Evolutionary conservation across 2,329 filamentous ascomycete species (phyloP), one percentile per base, ranked within the genome.

Genomic region (Aspergillus aculeatus): DNA sequence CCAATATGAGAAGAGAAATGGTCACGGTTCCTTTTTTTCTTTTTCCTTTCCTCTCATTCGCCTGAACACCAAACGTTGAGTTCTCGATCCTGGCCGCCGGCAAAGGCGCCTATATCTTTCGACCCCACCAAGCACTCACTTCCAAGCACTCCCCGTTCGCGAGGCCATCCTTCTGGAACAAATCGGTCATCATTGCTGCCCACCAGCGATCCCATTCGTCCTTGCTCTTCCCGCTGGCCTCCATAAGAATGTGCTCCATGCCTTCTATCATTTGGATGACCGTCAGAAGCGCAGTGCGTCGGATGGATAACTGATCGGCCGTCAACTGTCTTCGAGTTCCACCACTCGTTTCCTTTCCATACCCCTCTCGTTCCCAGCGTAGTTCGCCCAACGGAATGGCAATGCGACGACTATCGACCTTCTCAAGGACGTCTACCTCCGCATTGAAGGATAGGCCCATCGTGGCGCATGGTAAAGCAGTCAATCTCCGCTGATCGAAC

Each of bases 131-230:
- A 16, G 85, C 83, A 48, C 85, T 86, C 60, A 87, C 76, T 74
- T 88, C 86, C 21, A 97, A 78, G 75, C 92, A 96, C 75, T 97
- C 93, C 51, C 93, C 92, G 80, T 87, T 92, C 51, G 85, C 87
- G 19, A 90, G 88, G 21, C 91, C 90, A 57, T 87, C 88, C 62
- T 94, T 89, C 73, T 89, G 87, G 71, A 96, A 83, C 69, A 97
- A 77, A 75, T 95, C 89, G 50, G 86, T 85, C 83, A 92, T 94
- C 89, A 96, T 91, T 75, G 89, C 91, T 47, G 88, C 87, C 78
- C 90, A 86, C 93, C 93, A 97, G 47, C 86, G 82, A 73, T 96
- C 90, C 92, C 92, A 97, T 77, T 97, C 93, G 67, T 96, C 92
- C 71, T 90, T 86, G 69, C 89, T 91, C 81, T 96, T 96, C 14